These are phyloP conservation scores for Fusarium verrucosum DNA, from an alignment of 2,329 filamentous ascomycete species.

Conservation along the genomic window DNA sequence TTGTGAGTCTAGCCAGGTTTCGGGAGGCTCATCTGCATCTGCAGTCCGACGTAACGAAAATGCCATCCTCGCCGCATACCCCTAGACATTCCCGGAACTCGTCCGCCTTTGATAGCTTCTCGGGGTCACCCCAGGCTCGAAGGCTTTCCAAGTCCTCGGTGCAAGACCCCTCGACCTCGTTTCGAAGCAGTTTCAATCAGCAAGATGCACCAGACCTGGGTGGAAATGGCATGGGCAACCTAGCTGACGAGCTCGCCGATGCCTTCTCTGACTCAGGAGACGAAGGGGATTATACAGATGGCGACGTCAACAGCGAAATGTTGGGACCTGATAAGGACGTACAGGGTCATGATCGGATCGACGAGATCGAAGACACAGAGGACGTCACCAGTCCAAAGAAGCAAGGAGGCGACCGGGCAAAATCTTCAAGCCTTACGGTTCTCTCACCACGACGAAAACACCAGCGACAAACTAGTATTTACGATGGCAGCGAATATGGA, in stretches of 20 bases:
- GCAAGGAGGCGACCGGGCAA: conserved; percentile 41
- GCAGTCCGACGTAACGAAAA: conserved; percentile 33
- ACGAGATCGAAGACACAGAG: conserved; percentile 19
- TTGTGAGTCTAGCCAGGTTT: conserved; percentile 19
- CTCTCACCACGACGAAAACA: conserved; percentile 59
- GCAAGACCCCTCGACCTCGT: conserved; percentile 60
- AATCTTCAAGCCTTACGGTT: conserved; percentile 55
- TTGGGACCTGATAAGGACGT: conserved; percentile 11
- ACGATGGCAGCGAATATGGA: conserved; percentile 79
- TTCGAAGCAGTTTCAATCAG: conserved; percentile 60
- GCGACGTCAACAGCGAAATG: conserved; percentile 48
- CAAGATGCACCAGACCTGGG: conserved; percentile 59
- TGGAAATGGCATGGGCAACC: conserved; percentile 73
- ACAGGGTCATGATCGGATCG: conserved; percentile 13
- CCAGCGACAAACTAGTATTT: conserved; percentile 65
- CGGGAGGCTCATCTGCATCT: conserved; percentile 18
- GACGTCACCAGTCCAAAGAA: conserved; percentile 22
- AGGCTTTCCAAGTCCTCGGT: conserved; percentile 62
- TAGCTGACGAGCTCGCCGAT: conserved; percentile 83
- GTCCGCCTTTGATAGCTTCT: conserved; percentile 62
- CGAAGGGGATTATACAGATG: conserved; percentile 61
- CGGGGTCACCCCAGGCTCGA: conserved; percentile 57
- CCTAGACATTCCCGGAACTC: conserved; percentile 68
- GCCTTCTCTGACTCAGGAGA: conserved; percentile 73
- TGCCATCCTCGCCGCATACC: conserved; percentile 60